These are phyloP conservation scores for Plasmodium inui DNA, from an alignment of 169 alveolate genomes.

Conservation along the genomic window DNA sequence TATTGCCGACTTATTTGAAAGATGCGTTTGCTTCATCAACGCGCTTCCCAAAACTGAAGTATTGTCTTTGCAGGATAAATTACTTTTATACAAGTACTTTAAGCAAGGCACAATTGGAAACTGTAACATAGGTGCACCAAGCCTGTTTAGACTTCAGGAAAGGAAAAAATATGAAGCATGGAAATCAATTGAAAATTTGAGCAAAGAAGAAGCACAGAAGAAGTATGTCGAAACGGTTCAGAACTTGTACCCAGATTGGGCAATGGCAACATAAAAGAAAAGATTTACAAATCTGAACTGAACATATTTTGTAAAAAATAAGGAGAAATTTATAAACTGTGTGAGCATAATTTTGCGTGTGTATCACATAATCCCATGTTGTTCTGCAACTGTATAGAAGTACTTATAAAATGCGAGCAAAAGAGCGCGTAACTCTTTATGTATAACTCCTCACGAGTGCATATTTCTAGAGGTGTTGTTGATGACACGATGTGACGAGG, in stretches of 20 bases:
- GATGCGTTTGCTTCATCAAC: slow-evolving; percentile 16
- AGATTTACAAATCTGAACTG: neutral
- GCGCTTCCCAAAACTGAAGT: slow-evolving; percentile 16
- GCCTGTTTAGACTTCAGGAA: slow-evolving; percentile 88
- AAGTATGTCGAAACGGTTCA: slow-evolving; percentile 86
- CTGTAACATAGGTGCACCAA: slow-evolving; percentile 91
- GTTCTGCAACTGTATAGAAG: neutral
- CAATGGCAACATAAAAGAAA: neutral
- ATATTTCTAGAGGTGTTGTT: neutral
- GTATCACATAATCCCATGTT: neutral
- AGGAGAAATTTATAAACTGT: neutral
- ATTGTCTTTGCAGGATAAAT: slow-evolving; percentile 77
- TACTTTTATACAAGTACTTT: slow-evolving; percentile 88
- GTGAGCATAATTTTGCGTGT: neutral
- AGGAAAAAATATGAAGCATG: slow-evolving; percentile 95
- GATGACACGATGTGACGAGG: neutral
- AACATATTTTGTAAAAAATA: neutral
- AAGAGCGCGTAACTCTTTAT: neutral
- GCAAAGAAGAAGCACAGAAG: slow-evolving; percentile 89
- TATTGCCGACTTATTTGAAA: slow-evolving; percentile 21
- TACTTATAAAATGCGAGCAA: neutral
- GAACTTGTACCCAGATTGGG: slow-evolving; percentile 79
- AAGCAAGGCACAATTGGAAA: slow-evolving; percentile 95
- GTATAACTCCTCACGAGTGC: neutral
- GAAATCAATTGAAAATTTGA: slow-evolving; percentile 89